phyloP scores from a whole-genome alignment of 139 green algal species.

The Eudorina sp. region DNA sequence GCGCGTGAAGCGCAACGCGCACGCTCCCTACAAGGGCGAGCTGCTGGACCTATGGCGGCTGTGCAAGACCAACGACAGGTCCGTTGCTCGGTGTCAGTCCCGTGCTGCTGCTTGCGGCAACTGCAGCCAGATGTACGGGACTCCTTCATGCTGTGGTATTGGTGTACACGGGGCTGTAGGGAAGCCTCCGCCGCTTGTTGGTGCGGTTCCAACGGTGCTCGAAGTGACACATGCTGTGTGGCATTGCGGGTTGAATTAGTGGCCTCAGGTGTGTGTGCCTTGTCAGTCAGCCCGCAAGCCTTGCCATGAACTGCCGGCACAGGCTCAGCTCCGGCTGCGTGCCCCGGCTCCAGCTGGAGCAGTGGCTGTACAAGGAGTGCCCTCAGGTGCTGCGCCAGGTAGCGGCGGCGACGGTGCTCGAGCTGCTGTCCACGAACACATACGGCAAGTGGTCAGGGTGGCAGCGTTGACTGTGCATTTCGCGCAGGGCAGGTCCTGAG shows the following conservation, averaged over 20 bases:
- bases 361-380: conserved; percentile 61
- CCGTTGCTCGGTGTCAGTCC: too few species aligned
- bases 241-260: too few species aligned
- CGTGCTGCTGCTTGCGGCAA: too few species aligned
- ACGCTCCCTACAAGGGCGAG: conserved; percentile 47
- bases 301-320: too few species aligned
- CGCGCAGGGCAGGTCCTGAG: too few species aligned
- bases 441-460: conserved; percentile 49
- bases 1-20: neutral
- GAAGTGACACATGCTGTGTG: too few species aligned
- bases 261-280: neutral
- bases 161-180: too few species aligned
- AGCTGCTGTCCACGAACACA: conserved; percentile 62
- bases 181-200: too few species aligned
- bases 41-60: conserved; percentile 50
- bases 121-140: too few species aligned
- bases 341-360: conserved; percentile 61
- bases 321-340: conserved; percentile 60
- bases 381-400: conserved; percentile 52
- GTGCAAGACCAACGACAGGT: conserved; percentile 58
- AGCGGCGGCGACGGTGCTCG: conserved; percentile 63
- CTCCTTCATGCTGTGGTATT: too few species aligned
- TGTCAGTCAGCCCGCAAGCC: neutral
- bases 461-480: too few species aligned
- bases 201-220: too few species aligned